Evolutionary conservation across 2,329 filamentous ascomycete species (phyloP), one percentile per base, ranked within the genome.

Genomic region (Ophiostoma quercus): DNA sequence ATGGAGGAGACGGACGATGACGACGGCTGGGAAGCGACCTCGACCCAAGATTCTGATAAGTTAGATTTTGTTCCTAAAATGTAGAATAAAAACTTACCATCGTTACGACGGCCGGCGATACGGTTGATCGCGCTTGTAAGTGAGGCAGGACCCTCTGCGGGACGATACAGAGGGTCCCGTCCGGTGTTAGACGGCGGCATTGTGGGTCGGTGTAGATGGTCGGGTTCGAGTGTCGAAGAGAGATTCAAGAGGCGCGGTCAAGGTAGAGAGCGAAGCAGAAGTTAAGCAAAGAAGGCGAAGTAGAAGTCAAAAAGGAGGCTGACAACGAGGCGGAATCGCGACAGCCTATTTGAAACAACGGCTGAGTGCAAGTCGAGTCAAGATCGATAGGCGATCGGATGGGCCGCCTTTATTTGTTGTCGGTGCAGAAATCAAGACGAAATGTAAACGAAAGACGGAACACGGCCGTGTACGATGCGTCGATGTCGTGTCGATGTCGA

Each of bases 1-100:
- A 90, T 88, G 69, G 88, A 97, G 25, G 94, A 97, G 14, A 97
- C 83, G 16, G 94, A 97, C 2, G 94, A 97, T 1, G 94, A 96
- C 0, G 94, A 97, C 8, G 94, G 93, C 75, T 95, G 92, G 3
- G 94, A 97, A 66, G 91, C 88, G 72, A 99, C 88, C 79, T 99
- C 94, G 75, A 98, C 88, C 95, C 95, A 99, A 9, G 95, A 97
- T 82, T 98, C 95, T 94, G 82, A 41, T 41, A 11, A 19, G 57
- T 66, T 72, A 37, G 22, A 32, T 41, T 41, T 25, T 14, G 43
- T 43, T 29, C 22, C 25, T 19, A 4, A n/a, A 3, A 37, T 60
- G 6, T 2, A 39, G 29, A 63, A 11, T 41, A 37, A 8, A n/a
- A 5, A 77, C 78, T 77, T 71, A 79, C 78, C 77, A 57, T 79